phyloP scores from a whole-genome alignment of 2,329 filamentous ascomycete genomes.

The Venturia oleaginea region DNA sequence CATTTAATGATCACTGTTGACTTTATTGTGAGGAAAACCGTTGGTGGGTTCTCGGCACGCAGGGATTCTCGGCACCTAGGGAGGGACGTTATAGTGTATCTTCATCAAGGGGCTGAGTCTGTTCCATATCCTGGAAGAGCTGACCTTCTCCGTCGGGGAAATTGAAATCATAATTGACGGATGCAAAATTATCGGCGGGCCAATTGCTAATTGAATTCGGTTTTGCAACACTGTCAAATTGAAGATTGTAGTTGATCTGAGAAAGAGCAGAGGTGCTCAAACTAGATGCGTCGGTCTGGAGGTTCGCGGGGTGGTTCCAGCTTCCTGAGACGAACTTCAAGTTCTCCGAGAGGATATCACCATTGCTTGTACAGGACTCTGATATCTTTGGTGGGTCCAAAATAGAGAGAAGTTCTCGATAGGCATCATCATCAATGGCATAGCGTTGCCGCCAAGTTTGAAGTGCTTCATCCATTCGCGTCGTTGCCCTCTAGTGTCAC shows the following conservation, averaged over 20 bases:
- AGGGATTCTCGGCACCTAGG: too few relatives aligned
- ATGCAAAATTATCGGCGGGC: too few relatives aligned
- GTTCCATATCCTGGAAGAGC: too few relatives aligned
- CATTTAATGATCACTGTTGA: too few relatives aligned
- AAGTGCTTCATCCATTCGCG: conserved; percentile 8
- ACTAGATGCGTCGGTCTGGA: neutral
- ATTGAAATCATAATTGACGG: too few relatives aligned
- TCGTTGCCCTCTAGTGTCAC: neutral
- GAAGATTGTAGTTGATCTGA: neutral
- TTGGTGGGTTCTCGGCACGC: too few relatives aligned
- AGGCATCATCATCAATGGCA: conserved; percentile 8
- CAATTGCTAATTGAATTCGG: too few relatives aligned
- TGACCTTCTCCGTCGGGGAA: too few relatives aligned
- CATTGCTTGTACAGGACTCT: neutral
- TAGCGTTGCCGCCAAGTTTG: conserved; percentile 9
- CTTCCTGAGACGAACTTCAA: conserved; percentile 4
- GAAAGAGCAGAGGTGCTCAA: conserved; percentile 9
- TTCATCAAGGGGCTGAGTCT: too few relatives aligned
- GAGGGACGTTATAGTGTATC: too few relatives aligned
- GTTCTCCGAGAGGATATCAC: conserved; percentile 1
- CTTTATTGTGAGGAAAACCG: too few relatives aligned
- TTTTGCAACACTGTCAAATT: too few relatives aligned
- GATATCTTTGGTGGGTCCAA: conserved; percentile 4
- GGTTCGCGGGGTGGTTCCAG: conserved; percentile 1
- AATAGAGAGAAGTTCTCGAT: conserved; percentile 10